phyloP scores from a whole-genome alignment of 164 flowering plant species.

The Vitis amurensis region DNA sequence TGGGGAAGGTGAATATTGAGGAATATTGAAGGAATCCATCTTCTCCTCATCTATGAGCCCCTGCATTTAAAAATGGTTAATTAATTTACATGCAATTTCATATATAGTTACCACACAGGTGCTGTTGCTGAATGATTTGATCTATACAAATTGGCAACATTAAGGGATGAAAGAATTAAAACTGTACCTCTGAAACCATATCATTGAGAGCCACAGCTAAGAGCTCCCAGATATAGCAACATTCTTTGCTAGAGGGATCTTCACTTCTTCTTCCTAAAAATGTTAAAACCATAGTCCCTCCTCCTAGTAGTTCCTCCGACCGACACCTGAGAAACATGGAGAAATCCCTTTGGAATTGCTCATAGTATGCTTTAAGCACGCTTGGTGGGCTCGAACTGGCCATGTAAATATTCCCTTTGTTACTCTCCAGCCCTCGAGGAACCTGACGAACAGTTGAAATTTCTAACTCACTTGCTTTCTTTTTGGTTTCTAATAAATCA shows the following conservation, averaged over 20 bases:
- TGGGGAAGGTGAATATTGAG: conserved; percentile 47
- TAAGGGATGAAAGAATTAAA: neutral
- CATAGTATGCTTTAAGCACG: conserved; percentile 38
- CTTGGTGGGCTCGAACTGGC: conserved; percentile 37
- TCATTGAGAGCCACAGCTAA: conserved; percentile 38
- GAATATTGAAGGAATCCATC: conserved; percentile 54
- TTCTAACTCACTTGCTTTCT: neutral
- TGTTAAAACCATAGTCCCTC: conserved; percentile 60
- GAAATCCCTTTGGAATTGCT: conserved; percentile 55
- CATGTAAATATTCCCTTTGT: conserved; percentile 52
- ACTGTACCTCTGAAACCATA: conserved; percentile 47
- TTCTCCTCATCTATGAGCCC: conserved; percentile 49
- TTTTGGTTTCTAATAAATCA: neutral
- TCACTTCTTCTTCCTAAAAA: conserved; percentile 39
- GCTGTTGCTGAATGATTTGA: neutral
- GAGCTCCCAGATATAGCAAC: conserved; percentile 41
- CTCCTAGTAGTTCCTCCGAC: conserved; percentile 42
- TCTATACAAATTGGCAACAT: neutral
- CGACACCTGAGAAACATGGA: conserved; percentile 42
- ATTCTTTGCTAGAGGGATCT: conserved; percentile 34
- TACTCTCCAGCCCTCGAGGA: conserved; percentile 40
- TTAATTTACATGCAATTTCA: neutral
- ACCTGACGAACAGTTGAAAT: conserved; percentile 30
- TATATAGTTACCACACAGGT: too few relatives aligned
- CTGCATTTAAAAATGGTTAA: conserved; percentile 21